Base-by-base conservation (phyloP, 2,329 filamentous ascomycete species). In the Seiridium unicorne region DNA sequence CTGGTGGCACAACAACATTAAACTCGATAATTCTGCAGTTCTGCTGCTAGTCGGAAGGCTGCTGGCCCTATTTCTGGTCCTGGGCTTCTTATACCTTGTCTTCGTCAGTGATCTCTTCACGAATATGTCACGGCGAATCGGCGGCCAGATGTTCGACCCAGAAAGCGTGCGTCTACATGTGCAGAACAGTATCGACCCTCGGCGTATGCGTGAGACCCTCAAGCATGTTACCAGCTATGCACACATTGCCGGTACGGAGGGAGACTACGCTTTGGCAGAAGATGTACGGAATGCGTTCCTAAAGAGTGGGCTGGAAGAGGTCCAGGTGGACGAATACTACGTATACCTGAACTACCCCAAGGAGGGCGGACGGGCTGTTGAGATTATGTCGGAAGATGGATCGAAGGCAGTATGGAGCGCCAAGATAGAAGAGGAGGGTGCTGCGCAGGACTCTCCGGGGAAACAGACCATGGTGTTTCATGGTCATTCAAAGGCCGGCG, bases 341-440 rank as follows among this genome's bases (percentile, higher is more conserved):
- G 93, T 96, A 13, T 98, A 97, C 72, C 79, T 98, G 69, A 98
- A 98, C 74, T 99, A 96, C 72, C 93, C 95, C 0, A 89, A 82
- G 64, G 77, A 83, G 35, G 89, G 86, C 62, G 95, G 94, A 10
- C 84, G 95, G 55, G 85, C 88, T 60, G 89, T 99, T 44, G 88
- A 93, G 63, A 91, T 99, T 55, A 79, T 97, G 63, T 87, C 89
- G 42, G 83, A 83, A 0, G 85, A 88, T 57, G 88, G 82, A 2
- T 74, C 79, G 38, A 76, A 87, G 62, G 79, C 87, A 42, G 77
- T 76, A 13, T 98, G 93, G 93, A 84, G 88, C 60, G 95, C 94
- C 10, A 84, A 84, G 63, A 78, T 99, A 55, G 94, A 99, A 69
- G 95, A 98, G 77, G 84, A 90, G 51, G 83, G 83, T 64, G 32